phyloP scores from a whole-genome alignment of 2,329 filamentous ascomycete genomes.

The Fusarium compactum region DNA sequence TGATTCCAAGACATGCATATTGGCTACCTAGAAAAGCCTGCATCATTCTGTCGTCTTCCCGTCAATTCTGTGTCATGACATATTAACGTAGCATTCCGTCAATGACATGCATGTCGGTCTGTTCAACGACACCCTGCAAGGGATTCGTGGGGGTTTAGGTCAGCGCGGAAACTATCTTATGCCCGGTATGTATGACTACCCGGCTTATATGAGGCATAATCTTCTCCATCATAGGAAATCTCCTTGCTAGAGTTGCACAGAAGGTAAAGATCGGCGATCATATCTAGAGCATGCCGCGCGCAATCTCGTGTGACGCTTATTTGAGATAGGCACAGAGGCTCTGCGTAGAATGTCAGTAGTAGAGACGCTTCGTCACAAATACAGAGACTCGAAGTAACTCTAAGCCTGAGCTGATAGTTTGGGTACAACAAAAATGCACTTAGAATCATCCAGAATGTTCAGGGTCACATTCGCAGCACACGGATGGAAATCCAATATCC shows the following conservation, averaged over 20 bases:
- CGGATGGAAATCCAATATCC: too few species aligned
- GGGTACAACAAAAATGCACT: background rate
- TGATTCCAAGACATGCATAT: conserved; percentile 60
- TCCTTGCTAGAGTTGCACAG: conserved; percentile 66
- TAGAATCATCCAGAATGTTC: background rate
- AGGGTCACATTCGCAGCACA: background rate
- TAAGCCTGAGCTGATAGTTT: conserved; percentile 63
- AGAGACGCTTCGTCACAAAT: conserved; percentile 55
- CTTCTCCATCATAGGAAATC: background rate
- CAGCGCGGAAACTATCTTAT: background rate
- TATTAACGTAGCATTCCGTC: conserved; percentile 86
- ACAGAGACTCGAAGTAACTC: conserved; percentile 68
- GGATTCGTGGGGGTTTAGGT: conserved; percentile 74
- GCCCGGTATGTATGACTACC: background rate
- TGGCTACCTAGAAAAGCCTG: conserved; percentile 70
- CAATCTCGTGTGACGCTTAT: conserved; percentile 74
- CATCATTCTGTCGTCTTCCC: conserved; percentile 85
- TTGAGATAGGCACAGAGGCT: conserved; percentile 68
- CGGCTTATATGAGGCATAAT: background rate
- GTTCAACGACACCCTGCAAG: conserved; percentile 76
- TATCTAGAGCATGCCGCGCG: conserved; percentile 74
- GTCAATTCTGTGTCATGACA: conserved; percentile 88
- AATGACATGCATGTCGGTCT: conserved; percentile 79
- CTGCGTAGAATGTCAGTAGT: conserved; percentile 73
- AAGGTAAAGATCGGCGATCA: conserved; percentile 76